Conservation (phyloP, 495 filamentous ascomycete genomes). For the Viridothelium virens region DNA sequence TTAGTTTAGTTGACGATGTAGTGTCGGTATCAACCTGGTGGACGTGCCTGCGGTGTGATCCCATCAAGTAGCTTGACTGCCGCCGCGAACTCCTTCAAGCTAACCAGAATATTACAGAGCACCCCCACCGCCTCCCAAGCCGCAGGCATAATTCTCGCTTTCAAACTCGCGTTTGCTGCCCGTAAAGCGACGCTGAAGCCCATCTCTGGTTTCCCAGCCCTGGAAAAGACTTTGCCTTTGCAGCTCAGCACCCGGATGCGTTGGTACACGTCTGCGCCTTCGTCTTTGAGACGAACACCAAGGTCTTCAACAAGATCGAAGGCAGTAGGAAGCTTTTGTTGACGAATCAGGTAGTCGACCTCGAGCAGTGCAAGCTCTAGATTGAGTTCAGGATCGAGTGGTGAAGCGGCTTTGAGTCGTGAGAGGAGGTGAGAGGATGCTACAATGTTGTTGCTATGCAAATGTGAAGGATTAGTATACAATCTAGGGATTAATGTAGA, state of each 20-base stretch:
- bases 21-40: not conserved
- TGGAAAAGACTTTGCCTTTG: conserved; percentile 67
- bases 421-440: conserved; percentile 16
- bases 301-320: conserved; percentile 61
- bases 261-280: conserved; percentile 64
- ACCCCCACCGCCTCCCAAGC: conserved; percentile 72
- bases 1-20: not conserved
- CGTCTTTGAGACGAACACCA: conserved; percentile 54
- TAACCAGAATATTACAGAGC: conserved; percentile 60
- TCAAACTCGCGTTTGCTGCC: conserved; percentile 68
- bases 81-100: conserved; percentile 66
- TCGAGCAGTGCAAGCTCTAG: conserved; percentile 62
- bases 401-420: conserved; percentile 15
- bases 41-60: conserved; percentile 62
- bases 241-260: conserved; percentile 66
- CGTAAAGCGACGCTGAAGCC: conserved; percentile 77
- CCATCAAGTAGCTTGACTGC: conserved; percentile 59
- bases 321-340: conserved; percentile 54
- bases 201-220: conserved; percentile 63
- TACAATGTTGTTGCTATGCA: conserved; percentile 27
- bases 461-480: conserved; percentile 23
- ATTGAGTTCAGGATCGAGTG: conserved; percentile 58
- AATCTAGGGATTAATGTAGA: not conserved
- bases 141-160: conserved; percentile 59
- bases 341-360: conserved; percentile 62